Base-by-base conservation (phyloP, 2,329 filamentous ascomycete species). In the Phoma sp. region DNA sequence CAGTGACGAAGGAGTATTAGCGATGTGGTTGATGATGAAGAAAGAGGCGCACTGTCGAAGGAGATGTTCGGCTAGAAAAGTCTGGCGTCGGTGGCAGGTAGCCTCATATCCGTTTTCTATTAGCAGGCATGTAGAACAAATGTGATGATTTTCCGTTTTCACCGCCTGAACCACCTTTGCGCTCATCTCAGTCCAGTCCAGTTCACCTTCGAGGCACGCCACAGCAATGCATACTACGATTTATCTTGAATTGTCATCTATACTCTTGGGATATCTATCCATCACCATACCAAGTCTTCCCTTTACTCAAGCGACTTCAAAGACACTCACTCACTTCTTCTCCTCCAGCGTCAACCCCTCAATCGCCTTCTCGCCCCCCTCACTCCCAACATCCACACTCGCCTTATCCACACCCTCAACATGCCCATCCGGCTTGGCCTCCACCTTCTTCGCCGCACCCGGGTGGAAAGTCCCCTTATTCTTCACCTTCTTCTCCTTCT, bases 401-500 rank as follows among this genome's bases (percentile, higher is more conserved):
- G 72, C 72, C 58, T 78, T 77, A 6, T 74, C 73, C 55, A 61
- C 60, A 3, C 78, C 78, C 62, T 79, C 75, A 1, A 80, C 71
- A 57, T 75, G 73, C 0, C 78, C 79, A 56, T 81, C 78, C 9
- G 78, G 72, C 70, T 80, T 76, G 1, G 74, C 75, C 54, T 77
- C 74, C 5, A 80, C 71, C 40, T 69, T 69, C 33, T 47, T 47
- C 12, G 45, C 42, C 12, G 45, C 45, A 25, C 66, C 66, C 0
- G 87, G 88, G 69, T 87, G 83, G 56, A 84, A 81, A 1, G 84
- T 83, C 1, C 90, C 90, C 76, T 88, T 87, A 66, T 93, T 86
- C 82, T 93, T 95, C 67, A 86, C 86, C 61, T 83, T 80, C 69
- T 83, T 86, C 77, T 92, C 90, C 79, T 91, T 87, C 72, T 84